A percentile compares a stretch with the other conserved stretches of the same genome.
Evolutionary conservation across 805 yeast species (phyloP).

Genomic region (Metschnikowia dekortorum): DNA sequence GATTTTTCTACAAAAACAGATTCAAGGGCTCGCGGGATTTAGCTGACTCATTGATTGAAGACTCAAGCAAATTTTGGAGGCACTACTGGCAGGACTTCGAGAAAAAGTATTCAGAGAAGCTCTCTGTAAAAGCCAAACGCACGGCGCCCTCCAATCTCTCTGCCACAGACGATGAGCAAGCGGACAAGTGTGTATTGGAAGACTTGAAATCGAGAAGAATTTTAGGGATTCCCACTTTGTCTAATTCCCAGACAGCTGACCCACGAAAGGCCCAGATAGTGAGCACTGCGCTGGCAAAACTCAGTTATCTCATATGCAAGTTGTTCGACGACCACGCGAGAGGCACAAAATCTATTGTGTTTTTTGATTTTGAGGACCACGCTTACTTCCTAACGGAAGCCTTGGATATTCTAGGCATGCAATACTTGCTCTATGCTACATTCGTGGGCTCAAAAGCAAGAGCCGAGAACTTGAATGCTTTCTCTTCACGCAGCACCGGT

Average conservation of each 20-base stretch:
- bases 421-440: constrained; percentile 62
- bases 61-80: constrained; percentile 48
- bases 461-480: constrained; percentile 48
- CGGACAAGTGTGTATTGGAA: not conserved
- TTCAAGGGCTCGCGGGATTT: constrained; percentile 31
- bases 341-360: constrained; percentile 53
- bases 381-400: constrained; percentile 66
- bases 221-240: too few species aligned
- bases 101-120: constrained; percentile 33
- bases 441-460: constrained; percentile 49
- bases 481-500: constrained; percentile 36
- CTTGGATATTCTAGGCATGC: constrained; percentile 56
- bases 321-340: constrained; percentile 47
- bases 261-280: constrained; percentile 32
- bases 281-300: constrained; percentile 64
- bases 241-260: not conserved
- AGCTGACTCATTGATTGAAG: constrained; percentile 25
- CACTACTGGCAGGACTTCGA: constrained; percentile 46
- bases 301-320: constrained; percentile 55
- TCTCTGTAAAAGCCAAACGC: constrained; percentile 31
- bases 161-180: not conserved
- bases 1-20: constrained; percentile 50
- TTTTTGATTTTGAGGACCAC: constrained; percentile 67
- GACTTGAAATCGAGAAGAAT: not conserved
- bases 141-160: not conserved